Percentiles rank a stretch among this genome's conserved stretches.
Evolutionary conservation across 805 yeast species (phyloP).

Genomic region (Lipomyces yamanashiensis): DNA sequence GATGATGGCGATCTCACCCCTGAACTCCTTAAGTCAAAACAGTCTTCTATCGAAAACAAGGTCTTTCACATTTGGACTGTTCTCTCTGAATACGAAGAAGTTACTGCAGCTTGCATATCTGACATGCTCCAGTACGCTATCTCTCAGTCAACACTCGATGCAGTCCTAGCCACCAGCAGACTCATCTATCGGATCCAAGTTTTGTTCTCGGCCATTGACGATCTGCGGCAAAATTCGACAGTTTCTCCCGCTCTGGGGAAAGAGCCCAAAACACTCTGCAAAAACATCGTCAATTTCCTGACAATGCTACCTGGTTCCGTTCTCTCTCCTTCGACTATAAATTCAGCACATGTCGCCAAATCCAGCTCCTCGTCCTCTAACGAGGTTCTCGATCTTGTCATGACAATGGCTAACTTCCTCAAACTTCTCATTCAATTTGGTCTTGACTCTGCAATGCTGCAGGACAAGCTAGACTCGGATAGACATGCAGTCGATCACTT

Average conservation of each 20-base stretch:
- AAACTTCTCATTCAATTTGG: constrained; percentile 84
- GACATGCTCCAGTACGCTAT: constrained; percentile 89
- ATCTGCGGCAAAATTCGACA: constrained; percentile 29
- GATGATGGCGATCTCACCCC: constrained; percentile 51
- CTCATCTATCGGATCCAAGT: constrained; percentile 76
- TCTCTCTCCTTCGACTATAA: constrained; percentile 16
- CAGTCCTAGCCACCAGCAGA: constrained; percentile 70
- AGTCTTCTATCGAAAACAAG: constrained; percentile 65
- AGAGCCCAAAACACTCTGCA: constrained; percentile 85
- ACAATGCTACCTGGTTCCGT: constrained; percentile 73
- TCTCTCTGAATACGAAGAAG: constrained; percentile 86
- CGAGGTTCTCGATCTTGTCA: constrained; percentile 72
- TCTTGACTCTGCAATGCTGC: constrained; percentile 71
- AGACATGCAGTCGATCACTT: constrained; percentile 67
- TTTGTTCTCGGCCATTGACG: constrained; percentile 75
- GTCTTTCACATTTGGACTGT: constrained; percentile 79
- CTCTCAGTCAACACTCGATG: constrained; percentile 67
- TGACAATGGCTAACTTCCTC: constrained; percentile 90
- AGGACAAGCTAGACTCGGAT: constrained; percentile 58
- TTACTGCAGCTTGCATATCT: constrained; percentile 84
- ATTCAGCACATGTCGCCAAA: neutral
- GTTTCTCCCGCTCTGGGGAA: constrained; percentile 40
- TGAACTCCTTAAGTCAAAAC: constrained; percentile 54
- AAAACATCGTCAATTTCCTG: constrained; percentile 86
- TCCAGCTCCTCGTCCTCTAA: constrained; percentile 31